Evolutionary conservation across 2,329 filamentous ascomycete genomes (phyloP), one percentile per base, ranked within the genome.

Genomic region (Cladorrhinum sp.): DNA sequence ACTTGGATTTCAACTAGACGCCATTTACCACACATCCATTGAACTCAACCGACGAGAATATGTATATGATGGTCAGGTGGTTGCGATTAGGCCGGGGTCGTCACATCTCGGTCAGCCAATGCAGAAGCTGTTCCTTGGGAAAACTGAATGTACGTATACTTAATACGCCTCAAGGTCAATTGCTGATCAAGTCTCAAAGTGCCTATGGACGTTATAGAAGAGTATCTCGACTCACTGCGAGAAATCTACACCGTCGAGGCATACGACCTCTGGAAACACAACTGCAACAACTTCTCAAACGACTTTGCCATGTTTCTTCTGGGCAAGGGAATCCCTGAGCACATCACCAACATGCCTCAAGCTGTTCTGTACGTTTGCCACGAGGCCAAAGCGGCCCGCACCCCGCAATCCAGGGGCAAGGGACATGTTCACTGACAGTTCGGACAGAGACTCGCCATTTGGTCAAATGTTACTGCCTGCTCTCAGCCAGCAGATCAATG

Each of bases 231-330:
- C 58, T 96, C 92, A 3, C 72, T 98, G 54, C 87, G 88, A 62
- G 80, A 87, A 1, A 87, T 96, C 10, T 99, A 96, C 71, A 96
- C 92, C 0, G 79, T 89, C 8, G 87, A 92, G 78, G 90, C 91
- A 0, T 98, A 98, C 70, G 92, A 97, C 71, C 78, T 97, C 4
- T 96, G 84, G 73, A 91, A 78, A 68, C 92, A 97, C 75, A 99
- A 99, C 72, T 98, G 93, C 79, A 99, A 98, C 77, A 97, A 97
- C 74, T 99, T 98, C 75, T 91, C 90, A 2, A 93, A 98, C 70
- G 92, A 96, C 63, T 88, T 98, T 66, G 81, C 91, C 64, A 95
- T 91, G 74, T 98, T 98, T 65, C 79, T 98, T 0, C 79, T 97
- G 1, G 93, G 95, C 22, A 90, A 87, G 67, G 90, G 91, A 2